phyloP scores from a whole-genome alignment of 257 asterid species.

The Capsicum pubescens region DNA sequence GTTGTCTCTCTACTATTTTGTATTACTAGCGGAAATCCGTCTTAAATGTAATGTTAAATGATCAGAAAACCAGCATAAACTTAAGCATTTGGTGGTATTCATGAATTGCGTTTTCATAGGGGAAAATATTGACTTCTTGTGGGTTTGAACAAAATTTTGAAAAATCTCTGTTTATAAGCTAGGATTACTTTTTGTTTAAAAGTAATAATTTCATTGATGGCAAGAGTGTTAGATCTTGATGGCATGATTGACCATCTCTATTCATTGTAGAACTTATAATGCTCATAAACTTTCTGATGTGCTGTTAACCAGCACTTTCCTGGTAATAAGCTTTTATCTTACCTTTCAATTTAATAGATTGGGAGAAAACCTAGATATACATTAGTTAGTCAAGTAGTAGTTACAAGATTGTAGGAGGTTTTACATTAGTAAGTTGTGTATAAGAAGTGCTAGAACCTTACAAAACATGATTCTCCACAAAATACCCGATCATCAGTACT shows the following conservation, averaged over 20 bases:
- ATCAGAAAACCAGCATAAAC: not conserved
- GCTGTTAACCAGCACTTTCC: not conserved
- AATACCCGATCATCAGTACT: not conserved
- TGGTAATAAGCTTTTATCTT: not conserved
- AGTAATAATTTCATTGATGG: not conserved
- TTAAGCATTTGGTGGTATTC: not conserved
- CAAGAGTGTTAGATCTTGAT: not conserved
- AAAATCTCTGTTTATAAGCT: not conserved
- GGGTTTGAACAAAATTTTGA: not conserved
- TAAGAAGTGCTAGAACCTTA: not conserved
- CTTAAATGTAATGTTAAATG: not conserved
- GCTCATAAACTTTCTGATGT: not conserved
- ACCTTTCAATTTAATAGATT: not conserved
- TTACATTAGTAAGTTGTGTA: constrained; percentile 6
- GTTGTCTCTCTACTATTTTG: constrained; percentile 28
- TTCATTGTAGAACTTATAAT: not conserved
- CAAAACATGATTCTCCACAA: not conserved
- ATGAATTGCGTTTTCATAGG: not conserved
- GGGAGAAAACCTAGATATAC: not conserved
- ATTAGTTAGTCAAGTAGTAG: not conserved
- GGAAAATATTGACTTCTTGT: not conserved
- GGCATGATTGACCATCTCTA: constrained; percentile 1
- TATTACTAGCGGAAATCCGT: constrained; percentile 20
- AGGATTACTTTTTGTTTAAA: not conserved
- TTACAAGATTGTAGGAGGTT: not conserved